Conservation (phyloP, 2,329 filamentous ascomycete genomes). For the Sphaerostilbella broomeana region DNA sequence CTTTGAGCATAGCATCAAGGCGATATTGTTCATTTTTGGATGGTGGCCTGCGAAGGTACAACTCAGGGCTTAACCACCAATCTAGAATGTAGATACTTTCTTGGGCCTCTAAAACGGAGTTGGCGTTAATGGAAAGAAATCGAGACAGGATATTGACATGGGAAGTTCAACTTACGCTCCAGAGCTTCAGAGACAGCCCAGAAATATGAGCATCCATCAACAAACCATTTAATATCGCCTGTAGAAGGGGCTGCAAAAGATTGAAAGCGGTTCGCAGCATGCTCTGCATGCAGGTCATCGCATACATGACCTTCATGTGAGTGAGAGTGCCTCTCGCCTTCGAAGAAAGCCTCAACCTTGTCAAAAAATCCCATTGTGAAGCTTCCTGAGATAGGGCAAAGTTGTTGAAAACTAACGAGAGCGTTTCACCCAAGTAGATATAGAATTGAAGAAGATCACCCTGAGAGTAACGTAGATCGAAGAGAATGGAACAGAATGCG, state of each 20-base stretch:
- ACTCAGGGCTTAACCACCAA: conserved; percentile 85
- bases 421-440: too few relatives aligned
- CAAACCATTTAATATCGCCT: conserved; percentile 80
- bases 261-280: conserved; percentile 48
- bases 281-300: conserved; percentile 35
- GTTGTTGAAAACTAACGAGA: too few relatives aligned
- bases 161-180: conserved; percentile 43
- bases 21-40: conserved; percentile 76
- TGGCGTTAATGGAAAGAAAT: background rate
- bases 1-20: conserved; percentile 73
- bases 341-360: conserved; percentile 38
- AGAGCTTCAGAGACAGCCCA: conserved; percentile 76
- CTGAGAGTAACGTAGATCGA: too few relatives aligned
- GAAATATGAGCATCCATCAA: conserved; percentile 79
- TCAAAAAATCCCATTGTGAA: conserved; percentile 28
- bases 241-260: conserved; percentile 68
- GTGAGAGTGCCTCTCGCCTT: conserved; percentile 39
- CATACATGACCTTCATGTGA: conserved; percentile 36
- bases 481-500: too few relatives aligned
- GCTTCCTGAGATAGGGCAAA: background rate
- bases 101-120: conserved; percentile 49
- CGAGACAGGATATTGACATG: background rate
- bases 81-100: conserved; percentile 81
- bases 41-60: conserved; percentile 79
- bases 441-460: too few relatives aligned